phyloP scores from a whole-genome alignment of 805 yeast genomes.

The Komagataella pseudopastoris region DNA sequence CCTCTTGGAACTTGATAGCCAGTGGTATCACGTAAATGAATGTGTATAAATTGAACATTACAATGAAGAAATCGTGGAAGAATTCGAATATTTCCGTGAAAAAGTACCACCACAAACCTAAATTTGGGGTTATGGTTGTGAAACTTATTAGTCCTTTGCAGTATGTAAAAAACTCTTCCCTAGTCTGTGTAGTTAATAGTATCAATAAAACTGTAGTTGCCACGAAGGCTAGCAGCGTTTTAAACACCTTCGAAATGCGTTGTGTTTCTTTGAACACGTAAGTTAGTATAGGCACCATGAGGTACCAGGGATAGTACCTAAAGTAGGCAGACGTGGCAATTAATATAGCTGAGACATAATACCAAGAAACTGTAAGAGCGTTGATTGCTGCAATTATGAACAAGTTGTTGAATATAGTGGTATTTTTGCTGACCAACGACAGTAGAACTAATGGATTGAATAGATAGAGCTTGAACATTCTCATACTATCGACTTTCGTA shows the following conservation, averaged over 20 bases:
- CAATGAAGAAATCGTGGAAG: conserved; percentile 70
- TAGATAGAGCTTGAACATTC: conserved; percentile 37
- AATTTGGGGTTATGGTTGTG: conserved; percentile 69
- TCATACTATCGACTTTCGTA: conserved; percentile 4
- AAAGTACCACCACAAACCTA: conserved; percentile 98
- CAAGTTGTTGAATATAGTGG: conserved; percentile 48
- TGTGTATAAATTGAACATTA: conserved; percentile 70
- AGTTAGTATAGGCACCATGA: conserved; percentile 43
- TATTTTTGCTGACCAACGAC: conserved; percentile 56
- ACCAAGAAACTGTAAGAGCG: conserved; percentile 26
- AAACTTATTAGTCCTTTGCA: conserved; percentile 49
- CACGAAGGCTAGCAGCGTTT: not conserved
- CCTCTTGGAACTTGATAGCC: conserved; percentile 42
- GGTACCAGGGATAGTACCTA: conserved; percentile 45
- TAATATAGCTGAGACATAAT: conserved; percentile 30
- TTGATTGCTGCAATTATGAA: conserved; percentile 33
- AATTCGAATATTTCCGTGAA: conserved; percentile 91
- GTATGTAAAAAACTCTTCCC: conserved; percentile 15
- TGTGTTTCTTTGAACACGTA: conserved; percentile 6
- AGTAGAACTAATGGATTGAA: conserved; percentile 73
- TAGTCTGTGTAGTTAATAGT: conserved; percentile 5
- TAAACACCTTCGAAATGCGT: not conserved
- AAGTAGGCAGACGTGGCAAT: conserved; percentile 55
- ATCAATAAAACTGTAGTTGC: conserved; percentile 10
- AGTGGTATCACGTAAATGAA: conserved; percentile 60